Percentiles rank a stretch among this genome's conserved stretches.
Conservation (phyloP, 208 protist species). For the Lotmaria passim region DNA sequence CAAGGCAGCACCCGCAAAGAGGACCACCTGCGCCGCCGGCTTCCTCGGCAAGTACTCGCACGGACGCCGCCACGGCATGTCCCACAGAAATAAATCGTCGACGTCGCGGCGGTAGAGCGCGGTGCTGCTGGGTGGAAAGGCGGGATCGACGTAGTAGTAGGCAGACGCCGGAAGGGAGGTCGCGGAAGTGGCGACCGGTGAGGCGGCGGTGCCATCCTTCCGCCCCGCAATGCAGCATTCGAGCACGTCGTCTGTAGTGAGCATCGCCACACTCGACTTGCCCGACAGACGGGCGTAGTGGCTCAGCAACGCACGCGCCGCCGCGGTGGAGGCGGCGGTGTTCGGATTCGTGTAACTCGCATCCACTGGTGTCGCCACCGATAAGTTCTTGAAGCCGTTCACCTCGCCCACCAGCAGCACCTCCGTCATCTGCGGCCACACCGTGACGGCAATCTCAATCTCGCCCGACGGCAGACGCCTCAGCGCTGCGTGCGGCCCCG, state of each 20-base stretch:
- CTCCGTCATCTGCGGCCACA: constrained; percentile 64
- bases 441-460: constrained; percentile 29
- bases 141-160: constrained; percentile 43
- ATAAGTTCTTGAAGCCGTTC: constrained; percentile 45
- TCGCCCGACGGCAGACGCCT: constrained; percentile 23
- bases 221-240: constrained; percentile 5
- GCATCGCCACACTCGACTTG: constrained; percentile 19
- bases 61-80: constrained; percentile 44
- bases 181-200: constrained; percentile 35
- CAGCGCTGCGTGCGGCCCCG: constrained; percentile 30
- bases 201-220: background rate
- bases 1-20: constrained; percentile 48
- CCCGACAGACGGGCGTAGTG: constrained; percentile 27
- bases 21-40: constrained; percentile 24
- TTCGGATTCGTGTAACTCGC: constrained; percentile 36
- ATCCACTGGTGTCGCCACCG: constrained; percentile 31
- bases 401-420: constrained; percentile 44
- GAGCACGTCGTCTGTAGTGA: constrained; percentile 31
- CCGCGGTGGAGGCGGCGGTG: constrained; percentile 33
- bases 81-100: constrained; percentile 43
- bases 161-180: constrained; percentile 38
- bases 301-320: constrained; percentile 30
- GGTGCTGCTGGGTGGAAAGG: constrained; percentile 35
- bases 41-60: constrained; percentile 35
- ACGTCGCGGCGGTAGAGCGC: constrained; percentile 47